Percentiles rank a stretch among this genome's conserved stretches.
phyloP scores from a whole-genome alignment of 345 rosid genomes.

The Arabis hirsuta region DNA sequence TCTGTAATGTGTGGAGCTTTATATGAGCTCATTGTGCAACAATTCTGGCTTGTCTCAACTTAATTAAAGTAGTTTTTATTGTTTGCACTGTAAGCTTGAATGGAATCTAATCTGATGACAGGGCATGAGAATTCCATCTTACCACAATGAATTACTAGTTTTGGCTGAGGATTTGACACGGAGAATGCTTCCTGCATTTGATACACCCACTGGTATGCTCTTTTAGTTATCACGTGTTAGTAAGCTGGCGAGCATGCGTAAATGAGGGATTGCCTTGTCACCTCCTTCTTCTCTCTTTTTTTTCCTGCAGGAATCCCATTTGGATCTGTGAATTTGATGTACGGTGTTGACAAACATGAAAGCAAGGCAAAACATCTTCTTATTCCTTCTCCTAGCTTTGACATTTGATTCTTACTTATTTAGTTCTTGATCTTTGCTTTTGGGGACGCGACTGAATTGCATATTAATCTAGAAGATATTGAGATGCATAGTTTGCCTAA shows the following conservation, averaged over 20 bases:
- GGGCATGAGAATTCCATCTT: slow-evolving; percentile 90
- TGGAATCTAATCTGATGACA: slow-evolving; percentile 42
- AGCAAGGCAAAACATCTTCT: slow-evolving; percentile 70
- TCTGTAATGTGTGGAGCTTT: not conserved
- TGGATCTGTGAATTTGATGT: slow-evolving; percentile 90
- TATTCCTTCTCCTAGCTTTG: slow-evolving; percentile 1
- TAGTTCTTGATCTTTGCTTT: slow-evolving; percentile 26
- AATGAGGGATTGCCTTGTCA: not conserved
- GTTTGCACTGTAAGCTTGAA: slow-evolving; percentile 6
- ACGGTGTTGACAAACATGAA: slow-evolving; percentile 97
- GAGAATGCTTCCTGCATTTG: slow-evolving; percentile 95
- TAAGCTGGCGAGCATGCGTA: not conserved
- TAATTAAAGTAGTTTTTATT: not conserved
- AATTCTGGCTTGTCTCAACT: not conserved
- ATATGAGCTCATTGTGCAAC: not conserved
- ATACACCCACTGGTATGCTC: slow-evolving; percentile 86
- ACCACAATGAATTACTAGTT: slow-evolving; percentile 74
- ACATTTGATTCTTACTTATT: slow-evolving; percentile 7
- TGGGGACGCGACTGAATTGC: slow-evolving; percentile 6
- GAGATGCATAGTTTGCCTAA: slow-evolving; percentile 4
- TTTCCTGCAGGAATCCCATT: slow-evolving; percentile 82
- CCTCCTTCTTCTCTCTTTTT: slow-evolving; percentile 24
- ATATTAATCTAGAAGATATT: slow-evolving; percentile 1
- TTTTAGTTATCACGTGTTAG: slow-evolving; percentile 5
- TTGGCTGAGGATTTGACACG: slow-evolving; percentile 84